These are phyloP conservation scores for Leccinum fallax DNA, from an alignment of 1,284 basidiomycete species.

Conservation along the genomic window DNA sequence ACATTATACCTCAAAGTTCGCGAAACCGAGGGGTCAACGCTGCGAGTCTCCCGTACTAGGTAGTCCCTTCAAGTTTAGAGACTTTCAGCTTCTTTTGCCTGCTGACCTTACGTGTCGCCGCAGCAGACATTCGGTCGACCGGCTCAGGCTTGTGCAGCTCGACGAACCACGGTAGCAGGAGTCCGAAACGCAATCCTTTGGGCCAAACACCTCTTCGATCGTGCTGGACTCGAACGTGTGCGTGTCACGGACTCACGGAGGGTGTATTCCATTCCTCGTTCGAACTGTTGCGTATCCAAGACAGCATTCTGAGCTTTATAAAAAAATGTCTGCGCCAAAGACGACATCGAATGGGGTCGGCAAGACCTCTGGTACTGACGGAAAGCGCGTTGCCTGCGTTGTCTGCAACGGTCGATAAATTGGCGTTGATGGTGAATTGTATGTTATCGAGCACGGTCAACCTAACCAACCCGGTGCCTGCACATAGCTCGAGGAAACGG, in stretches of 20 bases:
- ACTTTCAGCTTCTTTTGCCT: background rate
- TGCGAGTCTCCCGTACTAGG: no score
- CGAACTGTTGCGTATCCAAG: constrained; percentile 54
- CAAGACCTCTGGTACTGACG: constrained; percentile 9
- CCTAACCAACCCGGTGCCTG: constrained; percentile 84
- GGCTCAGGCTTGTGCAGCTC: background rate
- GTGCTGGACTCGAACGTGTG: constrained; percentile 61
- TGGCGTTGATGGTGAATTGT: constrained; percentile 61
- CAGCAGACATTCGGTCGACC: no score
- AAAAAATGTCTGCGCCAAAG: constrained; percentile 76
- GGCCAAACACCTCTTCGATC: constrained; percentile 57
- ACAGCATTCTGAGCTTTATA: constrained; percentile 65
- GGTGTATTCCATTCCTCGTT: constrained; percentile 48
- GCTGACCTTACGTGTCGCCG: background rate
- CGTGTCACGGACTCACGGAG: constrained; percentile 56
- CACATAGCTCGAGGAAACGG: constrained; percentile 81
- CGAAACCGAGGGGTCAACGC: no score
- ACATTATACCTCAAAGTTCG: no score
- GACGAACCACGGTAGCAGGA: background rate
- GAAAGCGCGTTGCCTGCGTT: constrained; percentile 1
- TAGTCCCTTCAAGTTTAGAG: no score
- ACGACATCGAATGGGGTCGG: constrained; percentile 53
- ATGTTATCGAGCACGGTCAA: constrained; percentile 80
- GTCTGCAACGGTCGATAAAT: constrained; percentile 44
- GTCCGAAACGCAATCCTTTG: background rate